Evolutionary conservation across 805 yeast genomes (phyloP), one percentile per base, ranked within the genome.

Genomic region (Suhomyces kilbournensis): DNA sequence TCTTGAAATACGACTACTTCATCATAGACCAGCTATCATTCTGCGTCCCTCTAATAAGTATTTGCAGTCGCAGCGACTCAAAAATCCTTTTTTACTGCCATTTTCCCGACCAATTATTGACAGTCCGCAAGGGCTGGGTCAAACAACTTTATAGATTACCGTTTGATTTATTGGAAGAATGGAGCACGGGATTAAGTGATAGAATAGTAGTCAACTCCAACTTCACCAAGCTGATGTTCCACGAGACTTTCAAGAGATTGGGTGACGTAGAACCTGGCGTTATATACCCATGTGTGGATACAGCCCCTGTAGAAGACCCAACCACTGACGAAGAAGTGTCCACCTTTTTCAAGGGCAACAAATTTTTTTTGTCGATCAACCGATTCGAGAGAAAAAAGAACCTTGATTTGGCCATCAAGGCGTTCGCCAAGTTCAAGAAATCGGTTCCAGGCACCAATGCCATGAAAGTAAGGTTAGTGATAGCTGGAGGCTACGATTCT

Each of bases 401-500:
- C 62, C 79, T 94, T 10, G 85, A 78, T 14, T 74, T 94, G 57
- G 98, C 97, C 0, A 72, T 94, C 19, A 71, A 79, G 43, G 72
- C 97, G 0, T 93, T 78, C 66, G 79, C 85, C 2, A 55, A 72
- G 42, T 78, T 80, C 56, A 58, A 69, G 20, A 52, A 59, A 17
- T 46, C 55, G 2, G 53, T 72, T 15, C 68, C 78, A 2, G 70
- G 66, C 20, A 58, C 64, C 52, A 35, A 60, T 46, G 10, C 44
- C 9, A 42, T 20, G 26, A 63, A 68, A 17, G 74, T 78, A 4
- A 79, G 80, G 52, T 75, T 94, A 49, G 78, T 91, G 1, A 70
- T 94, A 38, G 88, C 96, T 7, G 99, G 99, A 10, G 99, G 99
- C 0, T 94, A 85, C 68, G 99, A 94, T 66, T 60, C 78, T 8